Evolutionary conservation across 805 yeast genomes (phyloP).

Genomic region (Kurtzmaniella cleridarum): DNA sequence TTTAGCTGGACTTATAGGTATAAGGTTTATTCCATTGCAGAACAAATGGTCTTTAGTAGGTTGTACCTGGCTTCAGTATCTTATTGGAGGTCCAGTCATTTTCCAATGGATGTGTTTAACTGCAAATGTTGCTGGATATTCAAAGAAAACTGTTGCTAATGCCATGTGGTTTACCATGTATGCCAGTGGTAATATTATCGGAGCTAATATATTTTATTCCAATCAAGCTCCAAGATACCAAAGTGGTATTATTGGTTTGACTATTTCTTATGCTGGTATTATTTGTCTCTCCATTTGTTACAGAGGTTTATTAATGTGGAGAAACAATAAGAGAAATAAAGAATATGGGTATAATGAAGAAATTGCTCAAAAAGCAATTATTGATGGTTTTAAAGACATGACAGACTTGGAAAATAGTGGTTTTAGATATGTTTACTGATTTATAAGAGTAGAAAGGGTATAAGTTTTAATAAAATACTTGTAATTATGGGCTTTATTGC

Average conservation of each 20-base stretch:
- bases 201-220: constrained; percentile 19
- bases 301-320: constrained; percentile 8
- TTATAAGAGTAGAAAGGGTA: too few species aligned
- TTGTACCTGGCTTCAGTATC: constrained; percentile 25
- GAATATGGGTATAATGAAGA: constrained; percentile 17
- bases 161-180: constrained; percentile 19
- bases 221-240: constrained; percentile 19
- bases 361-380: constrained; percentile 14
- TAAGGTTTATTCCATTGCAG: constrained; percentile 12
- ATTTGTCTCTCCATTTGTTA: constrained; percentile 13
- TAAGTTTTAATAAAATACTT: too few species aligned
- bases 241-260: constrained; percentile 19
- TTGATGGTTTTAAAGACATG: constrained; percentile 19
- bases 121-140: constrained; percentile 18
- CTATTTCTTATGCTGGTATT: constrained; percentile 16
- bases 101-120: constrained; percentile 19
- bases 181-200: constrained; percentile 25
- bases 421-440: constrained; percentile 15
- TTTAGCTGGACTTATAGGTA: constrained; percentile 21
- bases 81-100: constrained; percentile 26
- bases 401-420: constrained; percentile 21
- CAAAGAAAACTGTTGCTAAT: constrained; percentile 19
- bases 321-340: constrained; percentile 13
- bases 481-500: too few species aligned
- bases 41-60: constrained; percentile 23